phyloP scores from a whole-genome alignment of 2,329 filamentous ascomycete genomes.

The Arthrinium phaeospermum region DNA sequence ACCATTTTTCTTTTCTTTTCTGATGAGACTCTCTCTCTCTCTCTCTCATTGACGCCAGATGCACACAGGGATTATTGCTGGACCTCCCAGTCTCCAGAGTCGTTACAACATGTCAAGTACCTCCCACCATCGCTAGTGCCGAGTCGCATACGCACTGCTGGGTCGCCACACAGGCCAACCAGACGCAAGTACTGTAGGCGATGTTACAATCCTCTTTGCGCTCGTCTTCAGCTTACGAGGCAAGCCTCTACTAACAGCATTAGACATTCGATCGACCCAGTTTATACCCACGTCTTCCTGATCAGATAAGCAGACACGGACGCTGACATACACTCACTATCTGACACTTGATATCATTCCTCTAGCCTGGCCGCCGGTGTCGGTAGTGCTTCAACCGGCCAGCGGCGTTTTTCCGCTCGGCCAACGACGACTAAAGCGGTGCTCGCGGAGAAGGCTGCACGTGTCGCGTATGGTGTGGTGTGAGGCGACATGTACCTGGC shows the following conservation, averaged over 20 bases:
- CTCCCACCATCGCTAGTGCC: background rate
- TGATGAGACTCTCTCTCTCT: too few relatives aligned
- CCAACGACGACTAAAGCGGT: background rate
- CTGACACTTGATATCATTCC: background rate
- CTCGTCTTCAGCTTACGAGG: slow-evolving; percentile 5
- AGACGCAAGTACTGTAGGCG: background rate
- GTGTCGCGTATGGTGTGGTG: background rate
- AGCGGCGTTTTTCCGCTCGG: background rate
- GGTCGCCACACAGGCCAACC: background rate
- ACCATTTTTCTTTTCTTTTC: background rate
- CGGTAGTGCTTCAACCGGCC: background rate
- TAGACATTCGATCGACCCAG: slow-evolving; percentile 4
- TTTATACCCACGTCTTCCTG: slow-evolving; percentile 2
- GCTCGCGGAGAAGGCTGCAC: background rate
- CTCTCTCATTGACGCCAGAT: background rate
- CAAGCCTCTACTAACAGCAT: background rate
- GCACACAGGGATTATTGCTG: slow-evolving; percentile 13
- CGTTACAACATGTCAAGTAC: background rate
- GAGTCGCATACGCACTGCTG: background rate
- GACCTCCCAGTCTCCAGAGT: background rate
- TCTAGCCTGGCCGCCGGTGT: background rate
- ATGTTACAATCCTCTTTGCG: slow-evolving; percentile 1
- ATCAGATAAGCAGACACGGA: slow-evolving; percentile 13
- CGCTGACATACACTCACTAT: background rate
- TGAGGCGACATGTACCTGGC: background rate